These are phyloP conservation scores for Apiospora hydei DNA, from an alignment of 2,329 filamentous ascomycete genomes.

Conservation along the genomic window DNA sequence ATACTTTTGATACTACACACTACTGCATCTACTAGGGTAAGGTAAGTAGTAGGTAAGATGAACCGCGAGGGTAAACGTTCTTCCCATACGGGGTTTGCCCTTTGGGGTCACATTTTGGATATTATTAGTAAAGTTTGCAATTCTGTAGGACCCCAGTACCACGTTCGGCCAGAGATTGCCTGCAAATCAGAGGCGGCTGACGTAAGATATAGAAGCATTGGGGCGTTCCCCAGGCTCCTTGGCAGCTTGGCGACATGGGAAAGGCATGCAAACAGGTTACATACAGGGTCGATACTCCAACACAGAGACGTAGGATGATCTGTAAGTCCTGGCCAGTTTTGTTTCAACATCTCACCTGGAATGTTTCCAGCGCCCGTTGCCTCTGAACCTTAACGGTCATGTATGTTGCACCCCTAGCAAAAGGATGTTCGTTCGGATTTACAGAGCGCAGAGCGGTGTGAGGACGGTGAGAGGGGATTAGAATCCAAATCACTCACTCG, in stretches of 20 bases:
- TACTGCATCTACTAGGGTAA: background rate
- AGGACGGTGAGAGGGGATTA: background rate
- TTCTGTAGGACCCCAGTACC: background rate
- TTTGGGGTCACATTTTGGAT: conserved; percentile 6
- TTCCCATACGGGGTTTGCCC: background rate
- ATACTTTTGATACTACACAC: background rate
- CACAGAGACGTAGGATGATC: background rate
- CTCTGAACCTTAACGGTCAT: background rate
- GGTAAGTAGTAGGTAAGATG: background rate
- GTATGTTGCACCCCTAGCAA: background rate
- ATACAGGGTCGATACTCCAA: background rate
- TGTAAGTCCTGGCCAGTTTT: background rate
- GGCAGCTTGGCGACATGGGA: conserved; percentile 15
- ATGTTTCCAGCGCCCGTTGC: background rate
- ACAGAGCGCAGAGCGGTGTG: background rate
- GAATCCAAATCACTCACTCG: background rate
- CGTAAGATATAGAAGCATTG: conserved; percentile 10
- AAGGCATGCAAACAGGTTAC: background rate
- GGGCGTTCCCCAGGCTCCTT: conserved; percentile 13
- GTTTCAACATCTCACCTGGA: background rate
- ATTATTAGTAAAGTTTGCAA: conserved; percentile 16
- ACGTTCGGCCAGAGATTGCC: background rate
- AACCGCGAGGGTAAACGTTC: conserved; percentile 2
- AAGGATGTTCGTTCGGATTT: background rate
- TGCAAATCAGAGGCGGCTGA: conserved; percentile 9